Evolutionary conservation across 345 rosid genomes (phyloP), one percentile per base, ranked within the genome.

Genomic region (Brassica rapa): DNA sequence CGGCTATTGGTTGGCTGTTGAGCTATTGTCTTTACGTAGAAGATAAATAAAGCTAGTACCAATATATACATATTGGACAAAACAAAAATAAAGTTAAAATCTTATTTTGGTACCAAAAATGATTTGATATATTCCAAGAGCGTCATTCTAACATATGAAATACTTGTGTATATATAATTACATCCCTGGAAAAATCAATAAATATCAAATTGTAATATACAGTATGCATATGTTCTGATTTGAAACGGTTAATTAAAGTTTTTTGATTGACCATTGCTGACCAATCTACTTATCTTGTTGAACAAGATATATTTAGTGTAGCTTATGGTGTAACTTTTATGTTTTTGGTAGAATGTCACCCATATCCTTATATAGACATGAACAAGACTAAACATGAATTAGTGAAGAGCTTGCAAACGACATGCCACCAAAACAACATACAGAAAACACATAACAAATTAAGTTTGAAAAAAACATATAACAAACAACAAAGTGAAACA

Each of bases 21-120:
- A 37, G 33, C 41, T 62, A 21, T 53, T 86, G 59, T 68, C 97
- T 89, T 90, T 85, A 90, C 97, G 85, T 90, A 86, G 90, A 92
- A 86, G 96, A 86, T 72, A 92, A 87, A 88, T 88, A 92, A 90
- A 86, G 89, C 83, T 68, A 53, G 15, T 68, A 68, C 74, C 74
- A 73, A 79, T 73, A 33, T 49, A 72, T 71, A 66, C 70, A 73
- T 61, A 73, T 73, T 33, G 62, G 46, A 29, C 27, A 9, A 59
- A 79, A 35, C 25, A 15, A 79, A 25, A 62, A 53, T 15, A 73
- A 73, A 61, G 59, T 51, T 62, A 49, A 61, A 24, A 24, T 73
- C 65, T 79, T 79, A 25, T 79, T 67, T 67, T 61, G 78, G 82
- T 68, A 73, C 32, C 70, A 35, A 73, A 79, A 73, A 49, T 79